Evolutionary conservation across 2,329 filamentous ascomycete genomes (phyloP).

Genomic region (Aspergillus sp.): DNA sequence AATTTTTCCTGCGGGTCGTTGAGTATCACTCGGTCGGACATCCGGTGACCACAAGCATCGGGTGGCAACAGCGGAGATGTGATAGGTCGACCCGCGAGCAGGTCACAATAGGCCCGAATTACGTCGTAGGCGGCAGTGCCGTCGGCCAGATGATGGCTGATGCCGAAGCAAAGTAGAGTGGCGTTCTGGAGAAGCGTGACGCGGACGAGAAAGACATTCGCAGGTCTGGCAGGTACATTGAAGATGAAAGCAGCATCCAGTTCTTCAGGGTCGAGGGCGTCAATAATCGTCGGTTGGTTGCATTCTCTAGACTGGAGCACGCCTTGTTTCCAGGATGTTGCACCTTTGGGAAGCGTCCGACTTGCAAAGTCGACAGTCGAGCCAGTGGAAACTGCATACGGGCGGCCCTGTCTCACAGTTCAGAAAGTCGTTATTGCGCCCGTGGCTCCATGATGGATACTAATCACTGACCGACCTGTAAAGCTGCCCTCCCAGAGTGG

Average conservation of each 20-base stretch:
- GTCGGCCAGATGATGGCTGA: conserved; percentile 4
- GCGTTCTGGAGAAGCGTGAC: conserved; percentile 2
- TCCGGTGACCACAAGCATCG: background rate
- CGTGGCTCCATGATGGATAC: background rate
- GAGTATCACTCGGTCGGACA: background rate
- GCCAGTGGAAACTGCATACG: background rate
- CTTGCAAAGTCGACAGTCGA: background rate
- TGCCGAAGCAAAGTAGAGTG: background rate
- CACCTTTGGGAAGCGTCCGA: background rate
- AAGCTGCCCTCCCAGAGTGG: background rate
- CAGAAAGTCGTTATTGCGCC: background rate
- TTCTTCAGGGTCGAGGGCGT: background rate
- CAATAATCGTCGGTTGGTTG: background rate
- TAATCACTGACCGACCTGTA: background rate
- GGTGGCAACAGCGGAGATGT: background rate
- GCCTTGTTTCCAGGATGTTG: background rate
- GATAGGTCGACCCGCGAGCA: background rate
- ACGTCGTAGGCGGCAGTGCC: conserved; percentile 1
- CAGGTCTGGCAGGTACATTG: background rate
- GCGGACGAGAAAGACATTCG: background rate
- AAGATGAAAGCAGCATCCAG: background rate
- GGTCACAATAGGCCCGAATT: conserved; percentile 1
- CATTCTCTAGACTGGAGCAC: background rate
- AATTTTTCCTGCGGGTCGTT: no score
- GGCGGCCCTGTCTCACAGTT: background rate